These are phyloP conservation scores for Tolypocladium pustulatum DNA, from an alignment of 2,329 filamentous ascomycete genomes.

Conservation along the genomic window DNA sequence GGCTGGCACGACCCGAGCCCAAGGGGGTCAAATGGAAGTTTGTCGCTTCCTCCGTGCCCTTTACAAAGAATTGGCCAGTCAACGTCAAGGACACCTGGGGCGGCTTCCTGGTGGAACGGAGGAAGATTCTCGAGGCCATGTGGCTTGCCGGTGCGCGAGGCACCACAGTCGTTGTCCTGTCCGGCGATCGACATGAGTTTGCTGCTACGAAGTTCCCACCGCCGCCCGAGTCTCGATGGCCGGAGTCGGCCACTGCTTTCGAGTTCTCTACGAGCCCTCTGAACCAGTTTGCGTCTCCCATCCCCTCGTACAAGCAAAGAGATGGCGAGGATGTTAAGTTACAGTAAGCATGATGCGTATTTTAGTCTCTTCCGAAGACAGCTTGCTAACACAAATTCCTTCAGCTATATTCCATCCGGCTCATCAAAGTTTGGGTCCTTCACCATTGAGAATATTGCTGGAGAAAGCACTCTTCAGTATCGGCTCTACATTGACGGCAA, in stretches of 20 bases:
- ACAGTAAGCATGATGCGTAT: slow-evolving; percentile 48
- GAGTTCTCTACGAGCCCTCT: slow-evolving; percentile 89
- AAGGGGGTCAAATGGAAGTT: slow-evolving; percentile 86
- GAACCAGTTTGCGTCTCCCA: slow-evolving; percentile 86
- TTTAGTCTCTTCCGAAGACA: not conserved
- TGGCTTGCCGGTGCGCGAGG: slow-evolving; percentile 74
- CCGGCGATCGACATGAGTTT: slow-evolving; percentile 94
- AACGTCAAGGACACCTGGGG: slow-evolving; percentile 89
- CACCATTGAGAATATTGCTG: slow-evolving; percentile 60
- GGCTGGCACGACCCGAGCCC: slow-evolving; percentile 62
- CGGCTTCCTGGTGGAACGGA: slow-evolving; percentile 75
- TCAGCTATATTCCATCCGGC: slow-evolving; percentile 67
- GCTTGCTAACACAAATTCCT: slow-evolving; percentile 1
- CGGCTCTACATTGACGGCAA: slow-evolving; percentile 72
- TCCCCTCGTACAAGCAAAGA: slow-evolving; percentile 71
- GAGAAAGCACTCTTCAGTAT: slow-evolving; percentile 66
- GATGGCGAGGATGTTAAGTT: slow-evolving; percentile 76
- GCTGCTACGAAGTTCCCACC: slow-evolving; percentile 72
- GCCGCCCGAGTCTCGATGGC: slow-evolving; percentile 51
- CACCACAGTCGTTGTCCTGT: slow-evolving; percentile 71
- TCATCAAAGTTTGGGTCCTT: slow-evolving; percentile 73
- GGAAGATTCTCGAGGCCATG: slow-evolving; percentile 74
- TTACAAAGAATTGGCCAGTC: slow-evolving; percentile 95
- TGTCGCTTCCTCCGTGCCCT: slow-evolving; percentile 79
- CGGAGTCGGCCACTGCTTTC: slow-evolving; percentile 56